Evolutionary conservation across 169 alveolate genomes (phyloP), one percentile per base, ranked within the genome.

Genomic region (Cryptosporidium ryanae): DNA sequence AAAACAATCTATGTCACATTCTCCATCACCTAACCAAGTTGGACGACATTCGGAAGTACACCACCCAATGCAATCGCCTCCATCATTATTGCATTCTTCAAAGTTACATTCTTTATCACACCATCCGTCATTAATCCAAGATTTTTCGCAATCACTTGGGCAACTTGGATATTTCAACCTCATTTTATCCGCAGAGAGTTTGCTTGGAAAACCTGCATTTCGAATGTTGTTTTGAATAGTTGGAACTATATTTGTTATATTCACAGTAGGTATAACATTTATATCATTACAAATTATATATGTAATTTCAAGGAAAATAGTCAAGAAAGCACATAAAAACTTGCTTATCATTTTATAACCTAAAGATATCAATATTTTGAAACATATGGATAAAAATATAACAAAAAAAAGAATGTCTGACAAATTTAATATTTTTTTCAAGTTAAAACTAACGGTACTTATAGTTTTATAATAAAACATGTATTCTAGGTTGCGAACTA

Each of bases 21-120:
- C 81, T 34, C 94, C 94, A 67, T 91, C 94, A 4, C 94, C 94
- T 43, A 70, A 83, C 94, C 94, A 91, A n/a, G 71, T 66, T 3
- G 92, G 92, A 27, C 91, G 83, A 66, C 94, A 91, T 27, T 90
- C 92, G 3, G 92, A 91, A n/a, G 91, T 87, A 31, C 94, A 91
- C 93, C 92, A 91, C 0, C 91, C 91, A 21, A 31, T 29, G 48
- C 91, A 83, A 70, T 83, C 91, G 21, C 71, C 70, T 7, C 89
- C 89, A 18, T 83, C 91, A 66, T 70, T 50, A 10, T 82, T 66
- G 18, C 91, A 83, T 7, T 71, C 82, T 50, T 66, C 65, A n/a
- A 81, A 10, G 46, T 44, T 54, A 31, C 91, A 83, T 38, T 68
- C 91, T 12, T 49, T 83, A 44, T 83, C 82, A 48, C 91, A 83